A percentile compares a stretch with the other conserved stretches of the same genome.
Conservation (phyloP, 257 asterid species). For the Salvia rosmarinus region DNA sequence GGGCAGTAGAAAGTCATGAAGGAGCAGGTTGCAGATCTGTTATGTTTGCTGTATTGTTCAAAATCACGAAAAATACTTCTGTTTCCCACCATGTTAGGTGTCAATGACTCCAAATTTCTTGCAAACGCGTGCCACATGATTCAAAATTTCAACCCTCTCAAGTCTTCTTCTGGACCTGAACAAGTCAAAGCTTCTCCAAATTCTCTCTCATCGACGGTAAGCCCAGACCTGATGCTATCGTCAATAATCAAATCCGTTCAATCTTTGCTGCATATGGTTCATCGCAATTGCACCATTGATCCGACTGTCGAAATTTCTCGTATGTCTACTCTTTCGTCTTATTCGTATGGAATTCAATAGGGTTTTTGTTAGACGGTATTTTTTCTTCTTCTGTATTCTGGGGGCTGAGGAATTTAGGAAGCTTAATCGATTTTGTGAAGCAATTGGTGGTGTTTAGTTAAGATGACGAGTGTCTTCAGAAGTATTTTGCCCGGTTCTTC, state of each 20-base stretch:
- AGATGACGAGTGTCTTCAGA: conserved; percentile 44
- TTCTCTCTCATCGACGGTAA: conserved; percentile 27
- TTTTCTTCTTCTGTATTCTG: conserved; percentile 4
- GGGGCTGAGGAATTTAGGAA: conserved; percentile 1
- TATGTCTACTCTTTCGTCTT: neutral
- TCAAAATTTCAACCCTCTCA: conserved; percentile 30
- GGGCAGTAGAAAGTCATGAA: neutral
- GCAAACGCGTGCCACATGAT: conserved; percentile 33
- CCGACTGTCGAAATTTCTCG: neutral
- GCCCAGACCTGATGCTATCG: conserved; percentile 16
- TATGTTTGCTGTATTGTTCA: conserved; percentile 5
- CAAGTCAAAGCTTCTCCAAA: conserved; percentile 13
- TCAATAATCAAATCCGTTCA: neutral
- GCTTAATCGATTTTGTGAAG: conserved; percentile 8
- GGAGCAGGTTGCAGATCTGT: conserved; percentile 20
- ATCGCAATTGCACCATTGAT: conserved; percentile 7
- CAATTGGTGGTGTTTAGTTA: conserved; percentile 20
- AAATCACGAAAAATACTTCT: conserved; percentile 15
- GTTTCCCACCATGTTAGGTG: conserved; percentile 41
- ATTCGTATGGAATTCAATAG: neutral
- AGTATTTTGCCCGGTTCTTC: conserved; percentile 35
- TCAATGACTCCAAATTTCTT: conserved; percentile 22
- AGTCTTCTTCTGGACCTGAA: conserved; percentile 20
- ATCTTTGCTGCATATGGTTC: neutral
- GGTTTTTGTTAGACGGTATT: conserved; percentile 2